These are phyloP conservation scores for Mortierella sp. DNA, from an alignment of 371 early-diverging fungal species.

Conservation along the genomic window DNA sequence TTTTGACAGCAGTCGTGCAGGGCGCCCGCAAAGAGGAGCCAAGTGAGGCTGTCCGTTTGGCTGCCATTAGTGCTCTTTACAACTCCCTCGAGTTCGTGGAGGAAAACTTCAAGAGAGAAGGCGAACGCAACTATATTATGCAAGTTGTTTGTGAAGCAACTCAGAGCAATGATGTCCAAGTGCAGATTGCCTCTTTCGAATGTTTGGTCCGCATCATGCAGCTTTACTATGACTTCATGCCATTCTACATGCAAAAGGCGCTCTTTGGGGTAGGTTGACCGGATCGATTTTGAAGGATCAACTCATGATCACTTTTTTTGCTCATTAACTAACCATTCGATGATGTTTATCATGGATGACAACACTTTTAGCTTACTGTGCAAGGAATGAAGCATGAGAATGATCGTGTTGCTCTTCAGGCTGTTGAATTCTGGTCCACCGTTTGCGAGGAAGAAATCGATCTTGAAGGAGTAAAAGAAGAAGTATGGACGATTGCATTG, in stretches of 20 bases:
- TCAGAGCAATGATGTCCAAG: slow-evolving; percentile 75
- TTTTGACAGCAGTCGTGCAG: slow-evolving; percentile 92
- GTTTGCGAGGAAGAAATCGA: slow-evolving; percentile 95
- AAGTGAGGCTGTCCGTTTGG: slow-evolving; percentile 84
- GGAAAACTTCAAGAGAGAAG: slow-evolving; percentile 91
- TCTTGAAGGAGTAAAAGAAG: slow-evolving; percentile 63
- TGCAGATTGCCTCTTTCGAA: slow-evolving; percentile 91
- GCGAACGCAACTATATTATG: slow-evolving; percentile 97
- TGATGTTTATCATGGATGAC: neutral
- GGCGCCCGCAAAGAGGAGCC: slow-evolving; percentile 93
- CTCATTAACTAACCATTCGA: neutral
- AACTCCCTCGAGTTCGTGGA: slow-evolving; percentile 94
- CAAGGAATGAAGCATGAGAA: slow-evolving; percentile 89
- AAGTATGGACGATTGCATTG: slow-evolving; percentile 44
- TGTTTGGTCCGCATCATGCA: slow-evolving; percentile 96
- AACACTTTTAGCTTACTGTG: slow-evolving; percentile 76
- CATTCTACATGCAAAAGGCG: slow-evolving; percentile 93
- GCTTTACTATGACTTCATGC: slow-evolving; percentile 95
- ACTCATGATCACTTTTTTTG: too few relatives aligned
- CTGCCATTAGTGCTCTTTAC: slow-evolving; percentile 89
- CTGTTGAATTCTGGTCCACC: slow-evolving; percentile 99
- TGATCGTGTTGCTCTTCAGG: slow-evolving; percentile 91
- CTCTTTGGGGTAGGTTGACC: slow-evolving; percentile 79
- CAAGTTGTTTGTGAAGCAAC: slow-evolving; percentile 97
- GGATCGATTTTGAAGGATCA: neutral